Percentiles rank a stretch among this genome's conserved stretches.
phyloP scores from a whole-genome alignment of 306 rosid genomes.

The Hippophae rhamnoides region DNA sequence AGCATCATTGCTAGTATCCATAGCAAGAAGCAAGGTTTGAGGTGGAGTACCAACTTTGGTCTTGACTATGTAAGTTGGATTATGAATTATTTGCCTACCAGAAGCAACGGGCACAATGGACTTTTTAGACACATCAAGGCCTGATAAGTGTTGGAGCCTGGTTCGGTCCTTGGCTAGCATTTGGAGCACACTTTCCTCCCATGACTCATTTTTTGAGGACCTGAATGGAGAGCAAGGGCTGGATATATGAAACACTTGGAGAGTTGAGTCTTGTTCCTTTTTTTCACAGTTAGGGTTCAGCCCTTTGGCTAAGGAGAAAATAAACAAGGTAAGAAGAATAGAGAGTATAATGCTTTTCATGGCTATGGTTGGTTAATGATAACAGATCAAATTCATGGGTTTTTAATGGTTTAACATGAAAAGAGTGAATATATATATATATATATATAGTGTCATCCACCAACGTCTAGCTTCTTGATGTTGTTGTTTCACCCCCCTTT shows the following conservation, averaged over 20 bases:
- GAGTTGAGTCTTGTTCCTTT: conserved; percentile 46
- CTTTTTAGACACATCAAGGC: conserved; percentile 36
- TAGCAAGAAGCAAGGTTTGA: conserved; percentile 68
- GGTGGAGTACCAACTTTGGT: conserved; percentile 71
- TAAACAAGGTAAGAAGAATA: conserved; percentile 11
- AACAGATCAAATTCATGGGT: not conserved
- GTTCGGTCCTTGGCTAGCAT: conserved; percentile 49
- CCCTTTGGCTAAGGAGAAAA: conserved; percentile 26
- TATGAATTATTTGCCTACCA: conserved; percentile 66
- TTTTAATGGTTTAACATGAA: not conserved
- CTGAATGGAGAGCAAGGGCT: conserved; percentile 70
- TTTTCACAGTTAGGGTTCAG: conserved; percentile 19
- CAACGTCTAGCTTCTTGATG: too few species aligned
- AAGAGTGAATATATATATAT: too few species aligned
- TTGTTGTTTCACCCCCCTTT: too few species aligned
- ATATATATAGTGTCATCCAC: too few species aligned
- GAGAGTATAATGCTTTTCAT: conserved; percentile 28
- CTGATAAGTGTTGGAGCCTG: conserved; percentile 47
- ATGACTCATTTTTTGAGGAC: conserved; percentile 44
- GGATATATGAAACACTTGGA: conserved; percentile 53
- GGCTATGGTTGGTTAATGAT: conserved; percentile 4
- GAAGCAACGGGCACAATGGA: conserved; percentile 75
- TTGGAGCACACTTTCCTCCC: conserved; percentile 67
- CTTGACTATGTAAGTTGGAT: conserved; percentile 64
- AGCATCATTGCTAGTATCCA: conserved; percentile 80